Conservation (phyloP, 1,284 basidiomycete species). For the Cutaneotrichosporon arboriforme region DNA sequence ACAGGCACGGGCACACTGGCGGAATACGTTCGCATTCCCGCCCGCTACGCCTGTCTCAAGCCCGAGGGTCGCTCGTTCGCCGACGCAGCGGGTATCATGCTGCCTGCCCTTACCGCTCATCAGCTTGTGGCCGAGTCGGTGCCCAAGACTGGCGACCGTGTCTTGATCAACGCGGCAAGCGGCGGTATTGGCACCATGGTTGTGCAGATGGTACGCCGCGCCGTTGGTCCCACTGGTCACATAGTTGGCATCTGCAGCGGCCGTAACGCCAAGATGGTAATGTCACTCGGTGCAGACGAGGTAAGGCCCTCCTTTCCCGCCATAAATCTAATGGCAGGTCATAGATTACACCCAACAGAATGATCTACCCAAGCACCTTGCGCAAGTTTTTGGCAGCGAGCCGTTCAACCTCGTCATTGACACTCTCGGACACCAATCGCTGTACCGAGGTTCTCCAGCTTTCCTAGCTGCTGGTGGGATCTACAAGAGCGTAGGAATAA, state of each 20-base stretch:
- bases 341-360: constrained; percentile 58
- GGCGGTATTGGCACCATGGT: constrained; percentile 59
- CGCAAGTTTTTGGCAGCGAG: not conserved
- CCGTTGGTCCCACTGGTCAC: constrained; percentile 55
- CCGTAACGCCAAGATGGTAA: constrained; percentile 53
- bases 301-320: not conserved
- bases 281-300: constrained; percentile 50
- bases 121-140: constrained; percentile 3
- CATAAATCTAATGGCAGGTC: constrained; percentile 29
- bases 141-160: constrained; percentile 3
- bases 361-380: constrained; percentile 14
- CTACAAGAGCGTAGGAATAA: constrained; percentile 23
- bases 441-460: constrained; percentile 24
- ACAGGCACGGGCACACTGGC: constrained; percentile 13
- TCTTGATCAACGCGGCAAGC: constrained; percentile 10
- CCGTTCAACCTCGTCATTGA: constrained; percentile 15
- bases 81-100: not conserved
- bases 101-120: constrained; percentile 10
- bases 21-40: constrained; percentile 5
- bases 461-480: constrained; percentile 5
- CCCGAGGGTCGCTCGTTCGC: not conserved
- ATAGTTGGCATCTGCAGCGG: constrained; percentile 58
- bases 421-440: constrained; percentile 22
- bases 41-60: constrained; percentile 5
- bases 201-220: constrained; percentile 52